These are phyloP conservation scores for Gynandropsis gynandra DNA, from an alignment of 345 rosid species.

Conservation along the genomic window DNA sequence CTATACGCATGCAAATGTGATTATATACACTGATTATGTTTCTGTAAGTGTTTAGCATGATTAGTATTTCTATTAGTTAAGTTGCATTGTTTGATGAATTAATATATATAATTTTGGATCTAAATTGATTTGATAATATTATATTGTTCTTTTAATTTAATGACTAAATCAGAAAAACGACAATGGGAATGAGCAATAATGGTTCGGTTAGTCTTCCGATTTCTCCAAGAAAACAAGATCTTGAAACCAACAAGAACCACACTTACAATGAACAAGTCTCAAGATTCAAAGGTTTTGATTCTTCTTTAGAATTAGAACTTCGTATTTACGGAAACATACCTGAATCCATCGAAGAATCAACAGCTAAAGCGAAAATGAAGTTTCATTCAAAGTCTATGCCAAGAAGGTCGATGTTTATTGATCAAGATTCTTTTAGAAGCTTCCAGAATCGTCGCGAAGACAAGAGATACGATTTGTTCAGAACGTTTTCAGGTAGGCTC, in stretches of 20 bases:
- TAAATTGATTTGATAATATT: not conserved
- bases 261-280: constrained; percentile 14
- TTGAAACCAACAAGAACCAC: constrained; percentile 9
- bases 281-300: constrained; percentile 11
- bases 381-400: constrained; percentile 69
- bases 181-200: constrained; percentile 10
- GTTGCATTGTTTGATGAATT: too few relatives aligned
- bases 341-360: not conserved
- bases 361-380: constrained; percentile 20
- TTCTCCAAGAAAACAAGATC: constrained; percentile 20
- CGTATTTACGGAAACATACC: too few relatives aligned
- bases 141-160: not conserved
- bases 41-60: too few relatives aligned
- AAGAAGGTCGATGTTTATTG: constrained; percentile 24
- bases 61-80: too few relatives aligned
- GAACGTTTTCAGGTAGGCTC: constrained; percentile 80
- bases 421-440: constrained; percentile 28
- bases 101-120: constrained; percentile 2
- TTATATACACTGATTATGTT: too few relatives aligned
- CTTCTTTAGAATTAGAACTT: too few relatives aligned
- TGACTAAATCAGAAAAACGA: constrained; percentile 5
- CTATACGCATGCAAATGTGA: too few relatives aligned
- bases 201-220: constrained; percentile 9
- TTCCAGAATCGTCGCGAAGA: constrained; percentile 33
- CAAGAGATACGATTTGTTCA: constrained; percentile 66